Conservation (phyloP, 2,329 filamentous ascomycete species). For the Aureobasidium subglaciale region DNA sequence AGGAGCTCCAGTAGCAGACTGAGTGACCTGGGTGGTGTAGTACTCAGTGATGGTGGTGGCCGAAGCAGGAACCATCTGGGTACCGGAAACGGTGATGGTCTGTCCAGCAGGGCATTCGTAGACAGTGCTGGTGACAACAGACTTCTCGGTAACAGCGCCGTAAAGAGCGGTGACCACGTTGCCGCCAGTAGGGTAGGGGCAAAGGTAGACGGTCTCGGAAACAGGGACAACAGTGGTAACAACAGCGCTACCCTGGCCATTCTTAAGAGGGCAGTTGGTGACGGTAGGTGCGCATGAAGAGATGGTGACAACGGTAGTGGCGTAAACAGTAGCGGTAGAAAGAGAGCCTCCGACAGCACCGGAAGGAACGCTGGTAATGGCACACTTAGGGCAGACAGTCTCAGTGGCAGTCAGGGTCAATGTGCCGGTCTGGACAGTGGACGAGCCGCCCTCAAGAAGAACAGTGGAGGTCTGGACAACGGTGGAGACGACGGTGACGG, state of each 20-base stretch:
- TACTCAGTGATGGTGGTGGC: neutral
- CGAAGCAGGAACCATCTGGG: slow-evolving; percentile 4
- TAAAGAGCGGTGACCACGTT: slow-evolving; percentile 21
- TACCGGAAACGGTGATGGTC: neutral
- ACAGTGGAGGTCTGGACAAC: neutral
- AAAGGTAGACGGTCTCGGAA: slow-evolving; percentile 16
- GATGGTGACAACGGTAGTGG: slow-evolving; percentile 15
- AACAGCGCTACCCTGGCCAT: slow-evolving; percentile 17
- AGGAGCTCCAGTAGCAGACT: neutral
- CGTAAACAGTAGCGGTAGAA: slow-evolving; percentile 11
- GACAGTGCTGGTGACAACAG: slow-evolving; percentile 16
- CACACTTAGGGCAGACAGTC: neutral
- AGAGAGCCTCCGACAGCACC: neutral
- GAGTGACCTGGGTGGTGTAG: neutral
- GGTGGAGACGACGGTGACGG: neutral
- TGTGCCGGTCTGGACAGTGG: slow-evolving; percentile 4
- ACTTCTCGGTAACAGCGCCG: slow-evolving; percentile 15
- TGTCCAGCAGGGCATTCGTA: slow-evolving; percentile 30
- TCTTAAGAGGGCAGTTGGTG: slow-evolving; percentile 13
- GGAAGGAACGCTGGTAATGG: neutral
- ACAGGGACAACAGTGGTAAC: slow-evolving; percentile 18
- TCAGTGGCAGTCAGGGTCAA: neutral
- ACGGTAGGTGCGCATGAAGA: slow-evolving; percentile 15
- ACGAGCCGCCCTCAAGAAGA: slow-evolving; percentile 22
- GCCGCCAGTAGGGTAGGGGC: slow-evolving; percentile 10